Base-by-base conservation (phyloP, 495 filamentous ascomycete species). In the Podospora didyma region DNA sequence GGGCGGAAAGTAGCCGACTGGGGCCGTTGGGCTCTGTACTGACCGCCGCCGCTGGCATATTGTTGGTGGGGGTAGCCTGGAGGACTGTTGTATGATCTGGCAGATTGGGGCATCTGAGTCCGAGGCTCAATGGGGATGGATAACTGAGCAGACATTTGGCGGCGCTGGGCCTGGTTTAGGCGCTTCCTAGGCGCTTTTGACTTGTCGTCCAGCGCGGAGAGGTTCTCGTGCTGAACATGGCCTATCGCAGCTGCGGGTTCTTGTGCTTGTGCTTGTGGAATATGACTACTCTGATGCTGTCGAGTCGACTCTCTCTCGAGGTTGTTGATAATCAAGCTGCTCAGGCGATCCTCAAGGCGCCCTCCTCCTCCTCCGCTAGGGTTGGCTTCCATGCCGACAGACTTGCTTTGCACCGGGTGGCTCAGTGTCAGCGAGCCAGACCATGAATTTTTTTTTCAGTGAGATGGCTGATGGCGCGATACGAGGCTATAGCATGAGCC, bases 131-230 rank as follows among this genome's bases (percentile, higher is more conserved):
- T 71, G 12, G 79, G 73, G 48, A 82, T 78, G 4, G 78, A 75
- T 7, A 81, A 50, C 47, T 81, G 74, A 34, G 79, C 70, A 19
- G 74, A 77, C 75, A 78, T 77, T 62, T 79, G 77, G 46, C 81
- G 77, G 48, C 81, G 71, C 55, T 82, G 74, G 5, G 79, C 78
- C 53, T 83, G 81, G 57, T 82, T 83, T 9, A 69, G 76, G 49
- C 79, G 76, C 65, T 75, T 82, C 50, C 66, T 70, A 28, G 61
- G n/a, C 14, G 37, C n/a, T 20, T 58, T 62, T 4, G 59, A 51
- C 10, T 26, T 46, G 20, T 23, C 41, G 26, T 31, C 26, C 4
- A 9, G 9, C 26, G 26, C 26, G 31, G 19, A 23, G 19, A 23
- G 23, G 20, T 42, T 42, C 39, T 42, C 39, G 10, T 42, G 39